phyloP scores from a whole-genome alignment of 2,329 filamentous ascomycete genomes.

The Colletotrichum cereale region DNA sequence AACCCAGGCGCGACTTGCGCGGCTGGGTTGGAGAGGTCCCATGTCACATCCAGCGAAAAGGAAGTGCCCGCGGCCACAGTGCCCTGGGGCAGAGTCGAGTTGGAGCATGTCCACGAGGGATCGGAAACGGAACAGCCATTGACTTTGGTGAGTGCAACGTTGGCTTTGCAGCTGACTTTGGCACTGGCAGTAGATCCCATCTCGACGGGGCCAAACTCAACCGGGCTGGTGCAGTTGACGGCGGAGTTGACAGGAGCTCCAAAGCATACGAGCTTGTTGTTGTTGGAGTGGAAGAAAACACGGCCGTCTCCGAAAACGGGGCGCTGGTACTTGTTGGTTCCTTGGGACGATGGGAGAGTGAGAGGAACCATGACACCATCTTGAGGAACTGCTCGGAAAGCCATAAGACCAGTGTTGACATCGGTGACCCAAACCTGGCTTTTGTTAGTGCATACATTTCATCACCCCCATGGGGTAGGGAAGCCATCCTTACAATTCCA shows the following conservation, averaged over 20 bases:
- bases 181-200: slow-evolving; percentile 49
- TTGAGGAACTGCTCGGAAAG: slow-evolving; percentile 54
- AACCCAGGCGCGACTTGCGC: slow-evolving; percentile 50
- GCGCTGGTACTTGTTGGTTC: slow-evolving; percentile 54
- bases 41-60: slow-evolving; percentile 56
- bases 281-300: slow-evolving; percentile 50
- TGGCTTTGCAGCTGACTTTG: slow-evolving; percentile 53
- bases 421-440: slow-evolving; percentile 53
- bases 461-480: background rate
- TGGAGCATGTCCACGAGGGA: slow-evolving; percentile 51
- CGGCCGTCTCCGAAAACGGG: slow-evolving; percentile 56
- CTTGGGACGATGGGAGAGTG: slow-evolving; percentile 51
- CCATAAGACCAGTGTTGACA: slow-evolving; percentile 52
- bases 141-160: slow-evolving; percentile 53
- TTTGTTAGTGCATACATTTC: background rate
- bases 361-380: slow-evolving; percentile 52
- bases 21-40: slow-evolving; percentile 50
- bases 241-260: slow-evolving; percentile 57
- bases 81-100: slow-evolving; percentile 53
- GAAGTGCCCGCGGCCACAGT: slow-evolving; percentile 50
- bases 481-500: slow-evolving; percentile 45
- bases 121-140: slow-evolving; percentile 53
- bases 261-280: slow-evolving; percentile 49
- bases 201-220: slow-evolving; percentile 54
- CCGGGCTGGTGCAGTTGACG: slow-evolving; percentile 54